A percentile compares a stretch with the other conserved stretches of the same genome.
Evolutionary conservation across 805 yeast species (phyloP).

Genomic region (Kregervanrija delftensis): DNA sequence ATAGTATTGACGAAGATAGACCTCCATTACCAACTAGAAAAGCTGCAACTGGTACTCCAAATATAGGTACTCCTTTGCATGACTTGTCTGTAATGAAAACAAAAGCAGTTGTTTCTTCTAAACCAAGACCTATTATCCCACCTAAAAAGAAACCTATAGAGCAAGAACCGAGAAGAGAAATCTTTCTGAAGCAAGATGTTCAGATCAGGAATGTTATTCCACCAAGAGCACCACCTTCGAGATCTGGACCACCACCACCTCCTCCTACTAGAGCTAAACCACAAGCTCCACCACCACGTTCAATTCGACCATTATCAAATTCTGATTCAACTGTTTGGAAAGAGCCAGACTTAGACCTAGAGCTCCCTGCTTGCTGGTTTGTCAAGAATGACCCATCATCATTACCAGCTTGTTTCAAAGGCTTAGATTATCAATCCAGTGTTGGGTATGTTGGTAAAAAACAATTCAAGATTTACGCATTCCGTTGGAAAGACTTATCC

Average conservation of each 20-base stretch:
- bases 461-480: constrained; percentile 28
- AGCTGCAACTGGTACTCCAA: background rate
- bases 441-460: constrained; percentile 23
- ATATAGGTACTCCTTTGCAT: constrained; percentile 6
- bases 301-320: background rate
- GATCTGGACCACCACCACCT: constrained; percentile 25
- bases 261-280: constrained; percentile 27
- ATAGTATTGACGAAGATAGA: constrained; percentile 18
- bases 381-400: constrained; percentile 20
- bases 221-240: constrained; percentile 10
- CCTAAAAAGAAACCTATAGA: background rate
- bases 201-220: background rate
- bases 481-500: constrained; percentile 38
- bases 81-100: constrained; percentile 2
- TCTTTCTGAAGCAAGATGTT: too few relatives aligned
- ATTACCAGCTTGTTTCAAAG: constrained; percentile 34
- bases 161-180: too few relatives aligned
- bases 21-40: constrained; percentile 22
- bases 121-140: constrained; percentile 9
- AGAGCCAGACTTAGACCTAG: constrained; percentile 34
- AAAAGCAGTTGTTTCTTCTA: constrained; percentile 5
- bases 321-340: constrained; percentile 15
- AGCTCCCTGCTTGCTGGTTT: constrained; percentile 42
- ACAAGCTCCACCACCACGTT: constrained; percentile 19
- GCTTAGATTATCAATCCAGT: constrained; percentile 29